phyloP scores from a whole-genome alignment of 495 filamentous ascomycete genomes.

The Glonium stellatum region DNA sequence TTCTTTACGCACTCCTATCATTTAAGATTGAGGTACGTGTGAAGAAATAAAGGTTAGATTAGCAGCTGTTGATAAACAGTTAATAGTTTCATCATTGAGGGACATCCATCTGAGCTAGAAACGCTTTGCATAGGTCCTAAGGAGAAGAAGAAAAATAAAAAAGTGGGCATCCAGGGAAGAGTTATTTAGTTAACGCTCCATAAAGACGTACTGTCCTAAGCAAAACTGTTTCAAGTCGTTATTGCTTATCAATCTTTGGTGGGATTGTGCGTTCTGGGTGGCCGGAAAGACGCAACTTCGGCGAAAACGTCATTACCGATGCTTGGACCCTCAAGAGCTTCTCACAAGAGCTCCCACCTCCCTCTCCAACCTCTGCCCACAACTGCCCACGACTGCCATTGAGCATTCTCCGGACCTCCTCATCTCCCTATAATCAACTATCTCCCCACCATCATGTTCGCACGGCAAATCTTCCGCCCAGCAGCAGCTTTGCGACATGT shows the following conservation, averaged over 20 bases:
- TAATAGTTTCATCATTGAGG: too few relatives aligned
- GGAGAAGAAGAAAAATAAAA: too few relatives aligned
- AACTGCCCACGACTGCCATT: not conserved
- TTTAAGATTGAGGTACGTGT: too few relatives aligned
- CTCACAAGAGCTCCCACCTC: not conserved
- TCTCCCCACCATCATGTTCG: constrained; percentile 24
- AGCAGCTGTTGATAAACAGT: too few relatives aligned
- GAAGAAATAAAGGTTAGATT: too few relatives aligned
- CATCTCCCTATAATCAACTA: not conserved
- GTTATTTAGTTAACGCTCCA: not conserved
- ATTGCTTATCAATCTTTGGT: not conserved
- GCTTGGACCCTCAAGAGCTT: too few relatives aligned
- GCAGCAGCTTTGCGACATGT: constrained; percentile 29
- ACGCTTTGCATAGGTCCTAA: too few relatives aligned
- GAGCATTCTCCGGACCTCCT: not conserved
- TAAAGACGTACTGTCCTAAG: too few relatives aligned
- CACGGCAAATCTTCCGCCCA: constrained; percentile 30
- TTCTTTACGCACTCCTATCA: too few relatives aligned
- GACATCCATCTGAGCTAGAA: too few relatives aligned
- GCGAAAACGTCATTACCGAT: not conserved
- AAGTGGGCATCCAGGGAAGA: too few relatives aligned
- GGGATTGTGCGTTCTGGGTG: not conserved
- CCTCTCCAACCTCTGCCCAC: not conserved
- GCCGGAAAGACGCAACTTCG: not conserved
- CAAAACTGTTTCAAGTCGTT: not conserved